Evolutionary conservation across 768 basidiomycete genomes (phyloP), one percentile per base, ranked within the genome.

Genomic region (Trametes gibbosa): DNA sequence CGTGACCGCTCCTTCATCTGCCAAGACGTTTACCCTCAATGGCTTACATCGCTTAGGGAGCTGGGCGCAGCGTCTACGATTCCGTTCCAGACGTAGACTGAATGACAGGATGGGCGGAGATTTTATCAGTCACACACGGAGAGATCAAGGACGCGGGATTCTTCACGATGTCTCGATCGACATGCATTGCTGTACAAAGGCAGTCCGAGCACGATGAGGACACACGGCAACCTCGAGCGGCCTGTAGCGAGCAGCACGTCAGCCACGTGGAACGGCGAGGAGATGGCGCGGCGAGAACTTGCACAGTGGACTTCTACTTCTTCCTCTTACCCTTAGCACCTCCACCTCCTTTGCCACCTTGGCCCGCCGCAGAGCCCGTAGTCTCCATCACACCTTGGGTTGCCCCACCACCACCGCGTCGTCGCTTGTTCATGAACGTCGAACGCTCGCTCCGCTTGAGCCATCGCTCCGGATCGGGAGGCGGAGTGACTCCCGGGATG

Each of bases 401-500:
- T 21, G 89, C 88, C 10, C 79, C 79, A 32, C 74, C 74, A 76
- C 65, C 79, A 7, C 63, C 56, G 37, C 54, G 84, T 64, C 81
- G 81, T 70, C 82, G 78, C 68, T 73, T 82, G 41, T 79, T 79
- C 52, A 67, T 68, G 69, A 81, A 84, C 25, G 78, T 82, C 14
- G 87, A 80, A 49, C 90, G 77, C 70, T 92, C 89, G 52, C 83
- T 88, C 77, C 91, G 93, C 82, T 93, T 93, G 59, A 93, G 70
- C 91, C 91, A 93, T 62, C 91, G 77, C 71, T 93, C 91, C 24
- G 91, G 90, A 74, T 93, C 91, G 32, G 92, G 91, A 17, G 84
- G 79, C 27, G 90, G 90, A 4, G 90, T 91, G 13, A 90, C 84
- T 19, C 91, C 90, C 17, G 85, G 87, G 24, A 85, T 72, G 21